A percentile compares a stretch with the other conserved stretches of the same genome.
phyloP scores from a whole-genome alignment of 805 yeast genomes.

The Torulaspora quercuum region DNA sequence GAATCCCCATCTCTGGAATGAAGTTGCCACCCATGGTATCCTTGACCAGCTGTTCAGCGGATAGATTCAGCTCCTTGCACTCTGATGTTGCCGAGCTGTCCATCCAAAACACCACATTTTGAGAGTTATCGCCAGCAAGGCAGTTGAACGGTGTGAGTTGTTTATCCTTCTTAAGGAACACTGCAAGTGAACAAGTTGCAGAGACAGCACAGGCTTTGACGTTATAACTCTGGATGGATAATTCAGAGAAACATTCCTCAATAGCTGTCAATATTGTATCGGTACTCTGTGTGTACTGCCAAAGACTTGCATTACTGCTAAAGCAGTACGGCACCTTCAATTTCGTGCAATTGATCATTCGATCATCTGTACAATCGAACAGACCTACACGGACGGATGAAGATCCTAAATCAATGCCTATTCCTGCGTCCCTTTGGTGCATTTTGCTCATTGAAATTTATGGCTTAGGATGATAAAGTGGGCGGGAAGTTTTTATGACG shows the following conservation, averaged over 20 bases:
- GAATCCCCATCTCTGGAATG: constrained; percentile 57
- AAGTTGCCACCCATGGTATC: constrained; percentile 43
- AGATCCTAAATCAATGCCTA: constrained; percentile 54
- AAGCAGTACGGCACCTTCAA: constrained; percentile 28
- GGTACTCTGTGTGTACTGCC: constrained; percentile 42
- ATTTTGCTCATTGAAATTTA: no score
- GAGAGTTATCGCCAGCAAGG: constrained; percentile 21
- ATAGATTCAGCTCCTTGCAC: constrained; percentile 32
- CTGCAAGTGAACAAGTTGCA: constrained; percentile 61
- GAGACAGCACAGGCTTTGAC: constrained; percentile 41
- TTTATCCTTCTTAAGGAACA: constrained; percentile 29
- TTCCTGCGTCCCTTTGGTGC: constrained; percentile 22
- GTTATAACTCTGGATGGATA: constrained; percentile 5
- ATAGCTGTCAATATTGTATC: constrained; percentile 39
- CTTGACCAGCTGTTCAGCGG: constrained; percentile 21
- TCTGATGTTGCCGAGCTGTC: constrained; percentile 45
- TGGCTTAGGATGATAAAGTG: no score
- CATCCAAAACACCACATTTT: constrained; percentile 59
- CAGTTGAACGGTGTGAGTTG: constrained; percentile 35
- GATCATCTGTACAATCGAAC: constrained; percentile 19
- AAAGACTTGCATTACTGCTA: constrained; percentile 21
- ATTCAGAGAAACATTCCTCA: constrained; percentile 22
- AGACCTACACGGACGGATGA: constrained; percentile 45
- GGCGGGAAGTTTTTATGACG: no score
- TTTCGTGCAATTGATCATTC: constrained; percentile 12